phyloP scores from a whole-genome alignment of 1,284 basidiomycete species.

The Rhodotorula sp. region DNA sequence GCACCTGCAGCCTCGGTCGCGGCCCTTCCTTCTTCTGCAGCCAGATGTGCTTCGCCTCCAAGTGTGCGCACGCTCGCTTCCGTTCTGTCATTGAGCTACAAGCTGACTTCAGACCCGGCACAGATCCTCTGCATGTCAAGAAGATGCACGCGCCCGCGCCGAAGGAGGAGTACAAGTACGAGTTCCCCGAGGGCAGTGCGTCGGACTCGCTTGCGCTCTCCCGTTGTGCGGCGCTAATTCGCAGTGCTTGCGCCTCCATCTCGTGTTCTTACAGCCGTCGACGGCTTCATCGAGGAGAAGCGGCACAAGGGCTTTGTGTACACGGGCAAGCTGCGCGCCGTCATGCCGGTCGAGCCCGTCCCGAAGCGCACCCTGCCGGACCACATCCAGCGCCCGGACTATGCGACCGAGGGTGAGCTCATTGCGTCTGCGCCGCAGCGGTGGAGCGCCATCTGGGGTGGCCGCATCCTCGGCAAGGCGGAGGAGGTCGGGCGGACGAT shows the following conservation, averaged over 20 bases:
- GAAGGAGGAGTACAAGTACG: neutral
- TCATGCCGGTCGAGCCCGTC: conserved; percentile 66
- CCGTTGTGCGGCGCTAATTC: neutral
- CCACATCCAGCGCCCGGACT: conserved; percentile 74
- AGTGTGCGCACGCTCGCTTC: conserved; percentile 2
- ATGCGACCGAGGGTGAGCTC: conserved; percentile 66
- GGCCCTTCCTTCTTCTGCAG: conserved; percentile 9
- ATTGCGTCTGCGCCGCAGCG: neutral
- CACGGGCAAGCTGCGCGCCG: conserved; percentile 69
- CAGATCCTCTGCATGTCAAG: conserved; percentile 13
- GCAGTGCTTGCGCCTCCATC: neutral
- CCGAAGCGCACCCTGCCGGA: conserved; percentile 67
- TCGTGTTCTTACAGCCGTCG: conserved; percentile 12
- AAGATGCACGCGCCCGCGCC: conserved; percentile 9
- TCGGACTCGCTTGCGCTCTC: neutral
- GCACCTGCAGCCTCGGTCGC: neutral
- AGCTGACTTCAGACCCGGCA: neutral
- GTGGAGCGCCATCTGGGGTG: conserved; percentile 16
- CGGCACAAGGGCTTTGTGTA: conserved; percentile 51
- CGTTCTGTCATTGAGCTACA: rapidly evolving
- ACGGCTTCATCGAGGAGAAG: conserved; percentile 15
- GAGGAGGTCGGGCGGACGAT: conserved; percentile 27
- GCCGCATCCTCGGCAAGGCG: conserved; percentile 19
- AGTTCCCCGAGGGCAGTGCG: conserved; percentile 31
- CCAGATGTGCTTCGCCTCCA: neutral